Percentiles rank a stretch among this genome's conserved stretches.
Evolutionary conservation across 73 alveolate genomes (phyloP).

Genomic region (Blepharisma stoltei): DNA sequence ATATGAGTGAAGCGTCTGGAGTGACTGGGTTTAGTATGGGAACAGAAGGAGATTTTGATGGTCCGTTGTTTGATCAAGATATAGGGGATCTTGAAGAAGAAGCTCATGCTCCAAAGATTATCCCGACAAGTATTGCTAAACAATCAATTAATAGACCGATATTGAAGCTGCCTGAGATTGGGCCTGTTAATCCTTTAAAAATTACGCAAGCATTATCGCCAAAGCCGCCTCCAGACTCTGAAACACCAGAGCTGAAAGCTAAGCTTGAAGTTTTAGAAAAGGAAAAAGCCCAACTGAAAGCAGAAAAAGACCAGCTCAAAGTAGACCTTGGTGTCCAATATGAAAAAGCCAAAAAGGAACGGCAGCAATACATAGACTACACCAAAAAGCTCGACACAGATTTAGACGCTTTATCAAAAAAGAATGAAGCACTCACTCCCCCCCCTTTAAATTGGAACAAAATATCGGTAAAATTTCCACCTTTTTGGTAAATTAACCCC

Average conservation of each 20-base stretch:
- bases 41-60: slow-evolving; percentile 24
- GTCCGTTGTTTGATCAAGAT: background rate
- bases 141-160: background rate
- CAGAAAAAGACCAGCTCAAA: slow-evolving; percentile 20
- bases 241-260: slow-evolving; percentile 7
- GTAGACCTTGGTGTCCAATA: background rate
- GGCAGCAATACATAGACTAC: slow-evolving; percentile 4
- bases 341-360: slow-evolving; percentile 11
- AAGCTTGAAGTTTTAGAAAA: background rate
- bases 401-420: background rate
- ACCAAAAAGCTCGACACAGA: slow-evolving; percentile 8
- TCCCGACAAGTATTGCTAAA: background rate
- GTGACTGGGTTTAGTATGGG: slow-evolving; percentile 29
- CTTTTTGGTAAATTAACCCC: too few relatives aligned
- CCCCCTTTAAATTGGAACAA: too few relatives aligned
- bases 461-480: too few relatives aligned
- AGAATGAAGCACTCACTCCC: slow-evolving; percentile 24
- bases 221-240: background rate
- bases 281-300: background rate
- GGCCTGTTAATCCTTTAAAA: slow-evolving; percentile 26
- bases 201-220: background rate
- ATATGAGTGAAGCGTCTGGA: slow-evolving; percentile 31
- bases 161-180: slow-evolving; percentile 10
- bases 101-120: background rate
- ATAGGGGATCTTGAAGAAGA: slow-evolving; percentile 5